Base-by-base conservation (phyloP, 2,329 filamentous ascomycete genomes). In the Penicillium vulpinum region DNA sequence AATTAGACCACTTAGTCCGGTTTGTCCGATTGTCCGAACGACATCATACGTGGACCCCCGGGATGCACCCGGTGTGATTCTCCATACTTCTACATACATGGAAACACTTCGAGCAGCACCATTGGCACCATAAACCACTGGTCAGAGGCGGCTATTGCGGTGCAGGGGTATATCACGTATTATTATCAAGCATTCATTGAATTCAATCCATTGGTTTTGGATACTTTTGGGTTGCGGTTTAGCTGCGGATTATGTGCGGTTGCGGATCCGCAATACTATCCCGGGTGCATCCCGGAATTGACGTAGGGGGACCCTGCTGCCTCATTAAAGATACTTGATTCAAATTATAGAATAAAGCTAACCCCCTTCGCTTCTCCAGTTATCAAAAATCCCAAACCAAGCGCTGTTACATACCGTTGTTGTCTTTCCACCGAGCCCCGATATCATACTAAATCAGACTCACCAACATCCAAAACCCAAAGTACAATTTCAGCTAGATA, bases 201-300 rank as follows among this genome's bases (percentile, higher is more conserved):
- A 35, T 16, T 16, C 16, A 35, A 16, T 16, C 16, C 16, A 16
- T 16, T 13, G 31, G 13, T 16, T 33, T 11, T 33, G 15, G 15
- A 35, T 16, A 35, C 15, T 33, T 33, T 33, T 13, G 4, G 29
- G 31, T 3, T 35, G 31, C 15, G 31, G 15, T 16, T 16, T 10
- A 13, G 29, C 10, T 31, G 29, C 29, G 29, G 29, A 31, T n/a
- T n/a, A n/a, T n/a, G n/a, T 31, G 11, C 29, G 13, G 31, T 6
- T 35, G 31, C 31, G 31, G 43, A 33, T 46, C 43, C 18, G 18
- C 43, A 33, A 15, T 21, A 33, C 18, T 44, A 28, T 29, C 7
- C 39, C 62, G 62, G 61, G 61, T 62, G 51, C 36, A 47, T 59
- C 15, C 62, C 61, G 62, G 33, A 16, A 21, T 64, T 61, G 60